Percentiles rank a stretch among this genome's conserved stretches.
These are phyloP conservation scores for Ogataea sp. DNA, from an alignment of 805 yeast species.

Conservation along the genomic window DNA sequence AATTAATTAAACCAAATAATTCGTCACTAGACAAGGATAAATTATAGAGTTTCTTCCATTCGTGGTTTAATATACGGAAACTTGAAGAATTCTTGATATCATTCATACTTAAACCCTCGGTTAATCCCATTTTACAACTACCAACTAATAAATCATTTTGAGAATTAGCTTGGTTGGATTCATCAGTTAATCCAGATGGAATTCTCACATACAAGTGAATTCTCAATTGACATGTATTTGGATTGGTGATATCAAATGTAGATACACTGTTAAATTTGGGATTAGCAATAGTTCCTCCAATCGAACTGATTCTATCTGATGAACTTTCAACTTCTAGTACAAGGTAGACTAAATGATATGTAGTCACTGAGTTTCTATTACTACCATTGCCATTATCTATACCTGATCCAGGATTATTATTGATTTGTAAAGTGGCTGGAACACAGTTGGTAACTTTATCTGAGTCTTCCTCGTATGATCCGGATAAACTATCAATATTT, in stretches of 20 bases:
- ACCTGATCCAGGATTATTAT: too few relatives aligned
- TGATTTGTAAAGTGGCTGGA: conserved; percentile 34
- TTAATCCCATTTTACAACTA: conserved; percentile 52
- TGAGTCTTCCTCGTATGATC: conserved; percentile 19
- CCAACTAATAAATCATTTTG: conserved; percentile 71
- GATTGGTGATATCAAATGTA: conserved; percentile 77
- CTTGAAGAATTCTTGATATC: conserved; percentile 19
- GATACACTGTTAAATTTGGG: conserved; percentile 88
- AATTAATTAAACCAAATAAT: conserved; percentile 32
- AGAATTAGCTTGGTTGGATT: too few relatives aligned
- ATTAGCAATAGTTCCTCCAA: conserved; percentile 66
- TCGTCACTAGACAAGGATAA: conserved; percentile 25
- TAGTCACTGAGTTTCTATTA: conserved; percentile 38
- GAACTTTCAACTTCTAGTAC: conserved; percentile 94
- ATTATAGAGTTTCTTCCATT: conserved; percentile 31
- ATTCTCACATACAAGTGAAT: conserved; percentile 74
- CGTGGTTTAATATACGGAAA: conserved; percentile 61
- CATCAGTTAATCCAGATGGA: conserved; percentile 51
- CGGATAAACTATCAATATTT: conserved; percentile 26
- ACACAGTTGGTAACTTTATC: conserved; percentile 24
- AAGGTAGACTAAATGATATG: conserved; percentile 54
- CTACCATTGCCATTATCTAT: conserved; percentile 36
- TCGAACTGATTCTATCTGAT: conserved; percentile 81
- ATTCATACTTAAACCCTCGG: conserved; percentile 24
- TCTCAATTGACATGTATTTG: conserved; percentile 37